phyloP scores from a whole-genome alignment of 208 protist species.

The Trypanosoma boissoni region DNA sequence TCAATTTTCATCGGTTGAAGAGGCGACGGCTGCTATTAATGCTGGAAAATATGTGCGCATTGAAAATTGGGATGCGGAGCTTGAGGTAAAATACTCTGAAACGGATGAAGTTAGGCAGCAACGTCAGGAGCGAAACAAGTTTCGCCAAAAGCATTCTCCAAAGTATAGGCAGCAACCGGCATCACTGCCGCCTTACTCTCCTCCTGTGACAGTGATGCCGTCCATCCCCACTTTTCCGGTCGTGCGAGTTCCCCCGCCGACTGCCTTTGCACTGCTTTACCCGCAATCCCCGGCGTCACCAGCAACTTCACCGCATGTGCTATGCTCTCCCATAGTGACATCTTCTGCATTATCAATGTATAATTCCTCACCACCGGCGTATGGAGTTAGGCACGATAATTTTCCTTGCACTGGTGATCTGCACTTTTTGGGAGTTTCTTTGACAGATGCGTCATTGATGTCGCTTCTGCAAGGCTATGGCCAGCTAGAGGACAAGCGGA shows the following conservation, averaged over 20 bases:
- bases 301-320: constrained; percentile 23
- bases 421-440: constrained; percentile 47
- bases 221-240: constrained; percentile 44
- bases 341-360: constrained; percentile 20
- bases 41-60: constrained; percentile 54
- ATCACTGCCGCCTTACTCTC: constrained; percentile 28
- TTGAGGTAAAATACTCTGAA: constrained; percentile 88
- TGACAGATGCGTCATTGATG: constrained; percentile 55
- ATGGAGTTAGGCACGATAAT: constrained; percentile 29
- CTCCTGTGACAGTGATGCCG: constrained; percentile 35
- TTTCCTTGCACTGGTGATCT: constrained; percentile 73
- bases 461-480: constrained; percentile 71
- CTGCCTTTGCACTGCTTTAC: constrained; percentile 60
- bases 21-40: constrained; percentile 63
- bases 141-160: constrained; percentile 68
- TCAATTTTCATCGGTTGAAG: constrained; percentile 68
- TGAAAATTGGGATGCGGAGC: constrained; percentile 61
- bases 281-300: constrained; percentile 16
- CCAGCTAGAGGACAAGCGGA: constrained; percentile 42
- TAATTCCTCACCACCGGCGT: constrained; percentile 11
- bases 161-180: constrained; percentile 47
- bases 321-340: constrained; percentile 24
- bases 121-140: constrained; percentile 86
- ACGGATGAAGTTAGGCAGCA: constrained; percentile 76
- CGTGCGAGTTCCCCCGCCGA: constrained; percentile 35